phyloP scores from a whole-genome alignment of 176 grass and related monocot species.

The Avena atlantica region DNA sequence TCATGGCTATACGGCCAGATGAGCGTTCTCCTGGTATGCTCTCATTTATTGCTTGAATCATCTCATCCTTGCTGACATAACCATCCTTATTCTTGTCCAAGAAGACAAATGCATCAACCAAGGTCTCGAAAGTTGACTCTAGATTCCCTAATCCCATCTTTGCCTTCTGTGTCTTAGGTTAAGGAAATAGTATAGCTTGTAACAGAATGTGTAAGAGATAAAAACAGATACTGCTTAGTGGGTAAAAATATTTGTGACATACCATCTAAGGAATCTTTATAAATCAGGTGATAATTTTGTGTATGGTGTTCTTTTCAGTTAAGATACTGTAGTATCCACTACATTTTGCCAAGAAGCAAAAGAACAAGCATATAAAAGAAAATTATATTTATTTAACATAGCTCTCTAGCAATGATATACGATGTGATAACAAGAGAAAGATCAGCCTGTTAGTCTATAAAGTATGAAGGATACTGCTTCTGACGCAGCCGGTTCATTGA shows the following conservation, averaged over 20 bases:
- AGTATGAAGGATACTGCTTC: conserved; percentile 86
- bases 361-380: not conserved
- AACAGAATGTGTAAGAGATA: conserved; percentile 6
- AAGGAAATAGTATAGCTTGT: conserved; percentile 47
- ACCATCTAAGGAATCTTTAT: not conserved
- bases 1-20: conserved; percentile 91
- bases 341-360: not conserved
- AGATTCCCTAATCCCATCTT: conserved; percentile 82
- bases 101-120: conserved; percentile 96
- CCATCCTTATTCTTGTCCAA: conserved; percentile 97
- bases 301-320: not conserved
- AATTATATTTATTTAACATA: not conserved
- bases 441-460: conserved; percentile 16
- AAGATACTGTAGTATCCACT: not conserved
- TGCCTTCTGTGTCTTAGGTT: conserved; percentile 58
- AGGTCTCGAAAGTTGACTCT: conserved; percentile 79
- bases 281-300: not conserved
- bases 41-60: conserved; percentile 96
- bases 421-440: not conserved
- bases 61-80: conserved; percentile 95
- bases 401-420: conserved; percentile 15
- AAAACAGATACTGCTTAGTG: not conserved
- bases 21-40: conserved; percentile 88
- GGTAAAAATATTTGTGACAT: not conserved
- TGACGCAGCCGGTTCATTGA: conserved; percentile 70